Evolutionary conservation across 305 asterid genomes (phyloP).

Genomic region (Fraxinus angustifolia): DNA sequence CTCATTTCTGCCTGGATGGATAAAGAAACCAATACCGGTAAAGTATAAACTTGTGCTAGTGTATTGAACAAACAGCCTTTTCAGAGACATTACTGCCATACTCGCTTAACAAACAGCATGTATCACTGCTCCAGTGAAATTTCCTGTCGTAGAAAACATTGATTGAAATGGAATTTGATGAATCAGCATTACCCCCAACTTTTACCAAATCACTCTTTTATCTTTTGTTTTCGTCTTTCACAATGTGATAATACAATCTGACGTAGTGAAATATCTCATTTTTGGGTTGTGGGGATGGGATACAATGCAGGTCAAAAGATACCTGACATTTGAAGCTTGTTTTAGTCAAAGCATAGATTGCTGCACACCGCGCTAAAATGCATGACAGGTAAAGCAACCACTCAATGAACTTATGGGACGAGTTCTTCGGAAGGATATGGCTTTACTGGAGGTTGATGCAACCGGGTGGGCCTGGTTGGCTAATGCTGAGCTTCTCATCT

Average conservation of each 20-base stretch:
- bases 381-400: conserved; percentile 89
- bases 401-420: conserved; percentile 66
- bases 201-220: not conserved
- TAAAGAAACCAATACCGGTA: not conserved
- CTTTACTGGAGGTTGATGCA: conserved; percentile 43
- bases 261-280: not conserved
- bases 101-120: not conserved
- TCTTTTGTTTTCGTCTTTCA: not conserved
- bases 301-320: not conserved
- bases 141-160: not conserved
- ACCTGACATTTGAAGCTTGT: conserved; percentile 17
- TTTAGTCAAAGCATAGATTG: not conserved
- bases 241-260: not conserved
- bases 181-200: not conserved
- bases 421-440: conserved; percentile 56
- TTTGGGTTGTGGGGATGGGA: not conserved
- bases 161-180: not conserved
- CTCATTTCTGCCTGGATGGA: not conserved
- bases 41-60: not conserved
- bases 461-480: conserved; percentile 43
- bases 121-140: not conserved
- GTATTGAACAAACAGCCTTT: not conserved
- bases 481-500: conserved; percentile 63
- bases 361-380: conserved; percentile 36
- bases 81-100: not conserved